phyloP scores from a whole-genome alignment of 192 early-diverging fungal genomes.

The Lobulomyces angularis region DNA sequence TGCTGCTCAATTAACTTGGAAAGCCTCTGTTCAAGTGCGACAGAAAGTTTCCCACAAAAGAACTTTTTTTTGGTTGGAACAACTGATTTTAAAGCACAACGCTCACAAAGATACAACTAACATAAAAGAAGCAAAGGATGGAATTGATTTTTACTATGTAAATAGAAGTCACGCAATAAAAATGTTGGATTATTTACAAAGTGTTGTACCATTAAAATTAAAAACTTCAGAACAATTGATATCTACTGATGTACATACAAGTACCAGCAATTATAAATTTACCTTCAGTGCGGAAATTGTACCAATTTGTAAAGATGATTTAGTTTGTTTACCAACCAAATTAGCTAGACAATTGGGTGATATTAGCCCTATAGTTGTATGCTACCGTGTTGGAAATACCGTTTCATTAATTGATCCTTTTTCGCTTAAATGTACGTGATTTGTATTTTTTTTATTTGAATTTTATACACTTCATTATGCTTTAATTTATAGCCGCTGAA shows the following conservation, averaged over 20 bases:
- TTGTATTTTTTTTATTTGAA: neutral
- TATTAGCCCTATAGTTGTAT: conserved; percentile 71
- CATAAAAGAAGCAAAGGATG: conserved; percentile 92
- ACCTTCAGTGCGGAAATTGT: conserved; percentile 91
- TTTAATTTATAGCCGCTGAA: conserved; percentile 35
- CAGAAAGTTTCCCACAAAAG: conserved; percentile 92
- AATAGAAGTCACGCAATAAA: conserved; percentile 81
- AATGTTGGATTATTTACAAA: conserved; percentile 87
- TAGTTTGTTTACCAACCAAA: conserved; percentile 76
- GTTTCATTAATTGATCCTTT: conserved; percentile 80
- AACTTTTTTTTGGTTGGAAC: conserved; percentile 96
- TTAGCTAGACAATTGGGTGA: conserved; percentile 73
- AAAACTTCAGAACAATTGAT: conserved; percentile 93
- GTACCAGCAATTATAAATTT: conserved; percentile 90
- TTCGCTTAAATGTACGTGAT: conserved; percentile 42
- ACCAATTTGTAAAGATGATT: conserved; percentile 93
- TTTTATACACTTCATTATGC: neutral
- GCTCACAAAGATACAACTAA: conserved; percentile 96
- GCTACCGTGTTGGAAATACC: conserved; percentile 75
- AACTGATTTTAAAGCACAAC: conserved; percentile 95
- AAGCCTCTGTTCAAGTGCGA: conserved; percentile 91
- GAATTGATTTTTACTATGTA: conserved; percentile 92
- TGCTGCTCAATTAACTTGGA: conserved; percentile 97
- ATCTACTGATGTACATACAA: conserved; percentile 84
- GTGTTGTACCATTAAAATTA: conserved; percentile 68